phyloP scores from a whole-genome alignment of 768 basidiomycete genomes.

The Tulasnella sp. region DNA sequence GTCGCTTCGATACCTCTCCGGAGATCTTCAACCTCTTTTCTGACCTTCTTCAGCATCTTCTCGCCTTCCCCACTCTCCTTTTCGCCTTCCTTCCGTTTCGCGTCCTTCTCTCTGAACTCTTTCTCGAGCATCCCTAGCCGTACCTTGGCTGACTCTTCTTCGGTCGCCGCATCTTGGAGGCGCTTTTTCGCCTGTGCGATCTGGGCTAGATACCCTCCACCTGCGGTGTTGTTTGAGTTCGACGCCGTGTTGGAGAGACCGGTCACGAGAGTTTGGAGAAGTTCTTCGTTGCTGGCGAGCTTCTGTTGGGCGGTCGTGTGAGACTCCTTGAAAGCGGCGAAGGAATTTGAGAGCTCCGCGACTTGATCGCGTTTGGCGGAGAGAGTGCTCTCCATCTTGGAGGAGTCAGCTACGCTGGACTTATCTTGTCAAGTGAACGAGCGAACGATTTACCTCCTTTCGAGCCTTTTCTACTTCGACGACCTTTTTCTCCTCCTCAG shows the following conservation, averaged over 20 bases:
- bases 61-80: conserved; percentile 70
- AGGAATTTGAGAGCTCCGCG: conserved; percentile 41
- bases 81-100: conserved; percentile 70
- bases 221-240: conserved; percentile 47
- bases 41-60: conserved; percentile 48
- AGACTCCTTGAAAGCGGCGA: conserved; percentile 55
- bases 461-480: conserved; percentile 44
- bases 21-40: conserved; percentile 46
- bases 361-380: conserved; percentile 53
- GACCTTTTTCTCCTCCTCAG: conserved; percentile 63
- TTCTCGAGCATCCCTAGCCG: conserved; percentile 67
- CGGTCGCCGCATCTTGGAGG: conserved; percentile 64
- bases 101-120: conserved; percentile 69
- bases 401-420: not conserved
- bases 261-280: conserved; percentile 90
- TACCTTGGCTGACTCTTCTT: conserved; percentile 71
- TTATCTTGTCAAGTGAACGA: not conserved
- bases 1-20: conserved; percentile 43
- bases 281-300: conserved; percentile 70
- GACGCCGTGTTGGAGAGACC: conserved; percentile 56
- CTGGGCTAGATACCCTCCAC: conserved; percentile 90
- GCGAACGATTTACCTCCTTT: conserved; percentile 40
- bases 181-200: conserved; percentile 74
- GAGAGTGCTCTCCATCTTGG: conserved; percentile 47
- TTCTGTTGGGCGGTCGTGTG: conserved; percentile 51